Evolutionary conservation across 345 rosid genomes (phyloP), one percentile per base, ranked within the genome.

Genomic region (Populus tremula): DNA sequence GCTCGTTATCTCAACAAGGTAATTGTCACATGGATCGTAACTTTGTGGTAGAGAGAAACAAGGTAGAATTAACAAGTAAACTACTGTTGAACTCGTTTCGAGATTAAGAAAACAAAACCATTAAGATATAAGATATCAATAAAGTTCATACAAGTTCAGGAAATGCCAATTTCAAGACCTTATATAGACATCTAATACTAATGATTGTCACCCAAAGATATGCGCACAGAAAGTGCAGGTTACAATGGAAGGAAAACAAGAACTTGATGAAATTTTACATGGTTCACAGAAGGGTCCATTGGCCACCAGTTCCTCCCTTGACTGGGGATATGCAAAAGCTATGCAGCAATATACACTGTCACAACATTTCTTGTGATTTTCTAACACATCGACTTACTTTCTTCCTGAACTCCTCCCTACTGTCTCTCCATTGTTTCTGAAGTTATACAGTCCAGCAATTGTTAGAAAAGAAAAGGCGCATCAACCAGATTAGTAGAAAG

Each of bases 371-470:
- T 77, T 82, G 84, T 18, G 84, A 82, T 64, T 64, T 77, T 49
- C 84, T 69, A 31, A 81, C 78, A 18, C 81, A 81, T 1, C 81
- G 84, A 35, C 81, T 65, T 20, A 82, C 81, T 69, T 33, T 82
- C 74, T 82, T 82, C 78, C 75, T 63, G 78, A 82, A 82, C 66
- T 82, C 81, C 59, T 73, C 78, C 61, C 70, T 73, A 25, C 54
- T 38, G 2, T 82, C 81, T 74, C 84, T 73, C 84, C 84, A 82
- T 54, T 82, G 78, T 69, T 73, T 82, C 84, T 82, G 74, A 69
- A 63, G 47, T 56, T 6, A 36, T 21, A 56, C 11, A 56, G 67
- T 27, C 12, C 59, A 67, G 43, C 29, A 39, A 23, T 38, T n/a
- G 71, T 71, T 71, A 64, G 10, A 45, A 35, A 12, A 7, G 71